Base-by-base conservation (phyloP, 2,329 filamentous ascomycete genomes). In the Lachnellula arida region DNA sequence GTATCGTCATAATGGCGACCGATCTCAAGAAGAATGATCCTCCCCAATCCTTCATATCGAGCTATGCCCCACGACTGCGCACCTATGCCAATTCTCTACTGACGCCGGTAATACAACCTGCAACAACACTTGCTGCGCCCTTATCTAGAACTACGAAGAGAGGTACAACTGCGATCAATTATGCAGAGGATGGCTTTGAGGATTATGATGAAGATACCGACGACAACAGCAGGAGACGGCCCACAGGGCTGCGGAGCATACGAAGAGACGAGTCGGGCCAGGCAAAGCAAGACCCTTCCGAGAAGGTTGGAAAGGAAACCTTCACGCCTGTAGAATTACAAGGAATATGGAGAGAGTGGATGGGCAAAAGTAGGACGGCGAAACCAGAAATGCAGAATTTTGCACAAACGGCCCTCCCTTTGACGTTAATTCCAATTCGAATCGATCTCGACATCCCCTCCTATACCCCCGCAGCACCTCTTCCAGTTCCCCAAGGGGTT, bases 151-250 rank as follows among this genome's bases (percentile, higher is more conserved):
- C 89, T n/a, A 97, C 94, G 8, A 97, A 99, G 77, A 88, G 94
- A 73, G 94, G 94, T 56, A 97, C 94, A 2, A 94, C 90, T 35
- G 89, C 93, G 61, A 94, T 97, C 74, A 99, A 97, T 75, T 99
- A 99, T 70, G 93, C 94, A 23, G 94, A 99, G 71, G 93, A 97
- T 71, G 92, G 92, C 47, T 96, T 87, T 68, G 93, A 97, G 63
- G 91, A 93, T 67, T 82, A 86, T 54, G 88, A 91, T 60, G 86
- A 88, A 49, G 88, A 91, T 60, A 87, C 90, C 54, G 79, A 82
- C 57, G 82, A 90, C 61, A 86, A 47, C 15, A 47, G 87, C 2
- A 88, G 81, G 23, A 76, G 85, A 60, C 76, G 83, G 55, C 82
- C 89, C 12, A 95, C 91, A 0, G 91, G 92, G 5, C 72, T 97